phyloP scores from a whole-genome alignment of 371 early-diverging fungal genomes.

The Apophysomyces variabilis region DNA sequence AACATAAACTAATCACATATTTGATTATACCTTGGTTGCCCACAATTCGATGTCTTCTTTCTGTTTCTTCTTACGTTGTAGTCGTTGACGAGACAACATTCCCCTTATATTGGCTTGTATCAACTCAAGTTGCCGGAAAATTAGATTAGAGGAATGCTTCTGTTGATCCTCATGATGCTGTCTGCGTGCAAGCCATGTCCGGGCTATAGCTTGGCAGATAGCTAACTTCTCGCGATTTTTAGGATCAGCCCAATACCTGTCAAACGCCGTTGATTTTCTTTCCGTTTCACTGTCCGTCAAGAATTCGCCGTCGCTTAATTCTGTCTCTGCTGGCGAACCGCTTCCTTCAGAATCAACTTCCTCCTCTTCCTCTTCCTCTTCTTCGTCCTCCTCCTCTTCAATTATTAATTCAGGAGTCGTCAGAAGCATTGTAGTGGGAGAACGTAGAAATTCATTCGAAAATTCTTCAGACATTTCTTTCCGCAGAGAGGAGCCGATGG shows the following conservation, averaged over 20 bases:
- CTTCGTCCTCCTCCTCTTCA: conserved; percentile 39
- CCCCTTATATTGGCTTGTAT: conserved; percentile 72
- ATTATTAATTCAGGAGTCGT: conserved; percentile 51
- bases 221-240: conserved; percentile 39
- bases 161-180: conserved; percentile 32
- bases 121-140: neutral
- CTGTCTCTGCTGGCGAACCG: neutral
- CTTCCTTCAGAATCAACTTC: neutral
- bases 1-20: neutral
- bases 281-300: too few relatives aligned
- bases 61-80: conserved; percentile 27
- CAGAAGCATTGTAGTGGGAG: neutral
- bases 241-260: conserved; percentile 31
- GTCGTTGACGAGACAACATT: conserved; percentile 45
- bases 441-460: neutral
- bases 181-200: conserved; percentile 60
- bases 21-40: conserved; percentile 28
- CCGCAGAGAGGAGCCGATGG: conserved; percentile 71
- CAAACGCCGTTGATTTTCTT: neutral
- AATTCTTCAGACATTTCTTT: conserved; percentile 60
- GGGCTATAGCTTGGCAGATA: conserved; percentile 62
- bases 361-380: conserved; percentile 37
- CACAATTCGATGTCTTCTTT: conserved; percentile 20
- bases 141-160: neutral
- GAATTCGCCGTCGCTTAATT: conserved; percentile 15